Base-by-base conservation (phyloP, 2,329 filamentous ascomycete species). In the Lecanicillium sp. region DNA sequence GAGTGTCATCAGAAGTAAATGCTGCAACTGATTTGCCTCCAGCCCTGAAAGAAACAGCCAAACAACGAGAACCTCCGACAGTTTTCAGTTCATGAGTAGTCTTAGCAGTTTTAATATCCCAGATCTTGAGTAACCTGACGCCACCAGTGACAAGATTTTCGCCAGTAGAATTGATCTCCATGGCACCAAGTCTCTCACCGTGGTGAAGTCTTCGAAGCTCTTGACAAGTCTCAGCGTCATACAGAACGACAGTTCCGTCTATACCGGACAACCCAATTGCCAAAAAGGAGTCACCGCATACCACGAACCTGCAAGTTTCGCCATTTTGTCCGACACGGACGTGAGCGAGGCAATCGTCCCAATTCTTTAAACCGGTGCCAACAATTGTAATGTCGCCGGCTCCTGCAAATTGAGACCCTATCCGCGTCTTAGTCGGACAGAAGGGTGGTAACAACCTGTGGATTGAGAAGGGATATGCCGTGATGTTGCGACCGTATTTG, bases 201-300 rank as follows among this genome's bases (percentile, higher is more conserved):
- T 36, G 34, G 27, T n/a, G n/a, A n/a, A 36, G 18, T 16, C 25
- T 22, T 3, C 34, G 34, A n/a, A 36, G 34, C 25, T 36, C 34
- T 18, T 36, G 34, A 16, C 34, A 36, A 18, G 34, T 36, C 14
- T 36, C 25, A n/a, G 34, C n/a, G 12, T 36, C 34, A 20, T 36
- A 36, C 9, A 36, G 13, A 3, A 36, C 27, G n/a, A 18, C 16
- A 7, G 14, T 15, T n/a, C 34, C 34, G 17, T 29, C 20, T 9
- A 11, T 29, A 3, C 34, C 27, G 14, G 34, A 29, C 2, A 36
- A 27, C 8, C 15, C 20, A 9, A 36, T 27, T n/a, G 11, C 34
- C 15, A 36, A 9, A 29, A 18, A 36, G 14, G 9, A 11, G 3
- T 11, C 19, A n/a, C 25, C 27, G 25, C 34, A 29, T 5, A 29